Conservation (phyloP, 169 alveolate genomes). For the Plasmodium gonderi region DNA sequence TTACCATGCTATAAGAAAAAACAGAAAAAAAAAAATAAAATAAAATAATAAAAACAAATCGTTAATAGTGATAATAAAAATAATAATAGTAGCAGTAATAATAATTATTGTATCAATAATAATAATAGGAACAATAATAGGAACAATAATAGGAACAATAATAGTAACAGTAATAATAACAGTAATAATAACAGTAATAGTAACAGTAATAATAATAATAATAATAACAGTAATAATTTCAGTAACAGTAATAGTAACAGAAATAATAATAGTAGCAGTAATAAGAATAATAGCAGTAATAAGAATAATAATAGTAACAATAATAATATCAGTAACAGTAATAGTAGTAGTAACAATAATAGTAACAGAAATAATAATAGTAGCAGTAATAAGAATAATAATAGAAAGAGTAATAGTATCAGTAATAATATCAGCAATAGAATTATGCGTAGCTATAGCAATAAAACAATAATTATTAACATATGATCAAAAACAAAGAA, state of each 20-base stretch:
- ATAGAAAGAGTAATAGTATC: too few relatives aligned
- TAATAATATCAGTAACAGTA: neutral
- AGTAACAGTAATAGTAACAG: neutral
- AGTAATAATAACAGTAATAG: neutral
- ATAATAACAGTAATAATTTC: too few relatives aligned
- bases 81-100: neutral
- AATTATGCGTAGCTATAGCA: neutral
- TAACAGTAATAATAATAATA: neutral
- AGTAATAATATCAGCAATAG: neutral
- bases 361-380: neutral
- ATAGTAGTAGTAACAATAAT: neutral
- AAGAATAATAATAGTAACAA: neutral
- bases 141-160: neutral
- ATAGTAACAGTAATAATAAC: neutral
- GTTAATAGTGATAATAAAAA: too few relatives aligned
- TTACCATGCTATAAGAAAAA: constrained; percentile 30
- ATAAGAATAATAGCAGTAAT: neutral
- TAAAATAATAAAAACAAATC: neutral
- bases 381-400: neutral
- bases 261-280: neutral
- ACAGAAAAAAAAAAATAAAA: constrained; percentile 8
- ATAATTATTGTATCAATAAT: neutral
- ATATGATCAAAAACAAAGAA: constrained; percentile 1
- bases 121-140: too few relatives aligned
- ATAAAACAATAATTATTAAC: neutral